These are phyloP conservation scores for Porcisia deanei DNA, from an alignment of 208 protist genomes.

Conservation along the genomic window DNA sequence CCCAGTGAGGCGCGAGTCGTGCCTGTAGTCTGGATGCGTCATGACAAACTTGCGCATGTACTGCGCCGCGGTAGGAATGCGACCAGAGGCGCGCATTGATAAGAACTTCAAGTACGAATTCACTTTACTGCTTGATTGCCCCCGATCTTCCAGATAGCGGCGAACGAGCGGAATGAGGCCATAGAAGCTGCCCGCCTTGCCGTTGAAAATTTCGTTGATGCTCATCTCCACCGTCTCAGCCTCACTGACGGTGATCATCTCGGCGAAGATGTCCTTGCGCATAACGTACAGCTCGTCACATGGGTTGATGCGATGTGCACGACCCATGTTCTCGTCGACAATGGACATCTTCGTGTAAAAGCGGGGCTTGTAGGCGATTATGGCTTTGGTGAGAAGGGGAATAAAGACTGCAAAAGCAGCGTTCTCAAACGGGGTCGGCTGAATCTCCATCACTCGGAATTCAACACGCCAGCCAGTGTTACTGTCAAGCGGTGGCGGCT, in stretches of 20 bases:
- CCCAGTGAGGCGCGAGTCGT: slow-evolving; percentile 94
- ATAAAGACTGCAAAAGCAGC: slow-evolving; percentile 97
- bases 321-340: slow-evolving; percentile 98
- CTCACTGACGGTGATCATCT: slow-evolving; percentile 38
- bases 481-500: slow-evolving; percentile 88
- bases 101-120: slow-evolving; percentile 93
- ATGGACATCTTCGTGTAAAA: slow-evolving; percentile 97
- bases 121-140: slow-evolving; percentile 57
- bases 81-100: slow-evolving; percentile 91
- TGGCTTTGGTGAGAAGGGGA: slow-evolving; percentile 93
- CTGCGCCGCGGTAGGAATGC: slow-evolving; percentile 92
- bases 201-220: slow-evolving; percentile 97
- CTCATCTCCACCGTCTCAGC: slow-evolving; percentile 83
- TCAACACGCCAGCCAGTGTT: slow-evolving; percentile 97
- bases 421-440: slow-evolving; percentile 99
- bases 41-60: slow-evolving; percentile 95
- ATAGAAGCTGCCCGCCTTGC: slow-evolving; percentile 79
- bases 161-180: slow-evolving; percentile 94
- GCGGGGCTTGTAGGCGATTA: slow-evolving; percentile 94
- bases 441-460: slow-evolving; percentile 96
- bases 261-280: slow-evolving; percentile 89
- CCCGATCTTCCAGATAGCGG: slow-evolving; percentile 85
- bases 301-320: slow-evolving; percentile 92
- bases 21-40: slow-evolving; percentile 93
- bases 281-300: slow-evolving; percentile 94